phyloP scores from a whole-genome alignment of 192 early-diverging fungal species.

The Pilaira anomala region DNA sequence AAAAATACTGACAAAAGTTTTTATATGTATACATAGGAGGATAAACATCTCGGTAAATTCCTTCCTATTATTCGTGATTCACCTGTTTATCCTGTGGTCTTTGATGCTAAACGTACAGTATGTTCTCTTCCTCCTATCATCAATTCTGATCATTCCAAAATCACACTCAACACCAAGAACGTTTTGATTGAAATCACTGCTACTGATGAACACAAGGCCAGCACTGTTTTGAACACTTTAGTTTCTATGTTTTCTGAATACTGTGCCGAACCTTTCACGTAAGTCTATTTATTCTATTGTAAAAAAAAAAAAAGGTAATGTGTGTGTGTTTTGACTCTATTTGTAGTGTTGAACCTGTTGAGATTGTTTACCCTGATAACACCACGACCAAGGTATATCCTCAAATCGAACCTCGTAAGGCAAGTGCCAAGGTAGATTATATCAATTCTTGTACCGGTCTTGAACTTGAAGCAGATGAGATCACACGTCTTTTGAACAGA shows the following conservation, averaged over 20 bases:
- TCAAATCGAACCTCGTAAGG: conserved; percentile 59
- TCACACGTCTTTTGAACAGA: conserved; percentile 71
- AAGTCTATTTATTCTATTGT: conserved; percentile 34
- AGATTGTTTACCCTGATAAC: conserved; percentile 84
- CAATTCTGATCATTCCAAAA: conserved; percentile 98
- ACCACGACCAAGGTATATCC: conserved; percentile 66
- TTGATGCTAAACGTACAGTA: conserved; percentile 78
- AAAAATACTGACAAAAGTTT: conserved; percentile 1
- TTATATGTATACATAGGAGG: conserved; percentile 37
- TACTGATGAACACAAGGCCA: conserved; percentile 93
- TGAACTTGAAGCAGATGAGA: conserved; percentile 59
- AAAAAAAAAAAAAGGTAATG: not conserved
- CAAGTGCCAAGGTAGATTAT: conserved; percentile 77
- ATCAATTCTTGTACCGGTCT: conserved; percentile 89
- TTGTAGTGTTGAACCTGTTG: conserved; percentile 83
- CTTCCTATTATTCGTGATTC: conserved; percentile 89
- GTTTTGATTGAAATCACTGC: conserved; percentile 98
- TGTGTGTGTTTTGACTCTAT: conserved; percentile 4
- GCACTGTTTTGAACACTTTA: conserved; percentile 90
- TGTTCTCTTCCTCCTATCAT: conserved; percentile 98
- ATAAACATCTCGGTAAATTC: conserved; percentile 85
- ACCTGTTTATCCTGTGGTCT: conserved; percentile 90
- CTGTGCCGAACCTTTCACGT: conserved; percentile 88
- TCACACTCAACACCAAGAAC: conserved; percentile 89
- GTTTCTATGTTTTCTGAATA: conserved; percentile 96